Percentiles rank a stretch among this genome's conserved stretches.
phyloP scores from a whole-genome alignment of 1,284 basidiomycete genomes.

The Marasmius fiardii region DNA sequence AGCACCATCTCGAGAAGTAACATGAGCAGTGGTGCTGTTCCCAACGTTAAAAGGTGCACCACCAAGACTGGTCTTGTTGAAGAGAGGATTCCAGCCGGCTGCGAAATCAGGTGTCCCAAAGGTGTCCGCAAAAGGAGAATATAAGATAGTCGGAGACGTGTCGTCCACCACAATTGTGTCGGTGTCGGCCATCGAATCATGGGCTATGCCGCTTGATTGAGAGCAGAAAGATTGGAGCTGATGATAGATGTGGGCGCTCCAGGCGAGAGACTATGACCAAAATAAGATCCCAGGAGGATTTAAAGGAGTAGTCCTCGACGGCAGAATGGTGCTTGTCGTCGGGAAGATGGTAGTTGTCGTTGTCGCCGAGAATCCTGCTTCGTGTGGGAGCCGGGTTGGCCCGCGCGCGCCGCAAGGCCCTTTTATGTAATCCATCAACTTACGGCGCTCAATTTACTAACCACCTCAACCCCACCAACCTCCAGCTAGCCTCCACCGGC shows the following conservation, averaged over 20 bases:
- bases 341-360: background rate
- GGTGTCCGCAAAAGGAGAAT: slow-evolving; percentile 57
- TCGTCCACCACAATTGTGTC: slow-evolving; percentile 59
- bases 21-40: slow-evolving; percentile 54
- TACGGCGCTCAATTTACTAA: too few relatives aligned
- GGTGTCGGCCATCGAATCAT: slow-evolving; percentile 51
- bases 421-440: too few relatives aligned
- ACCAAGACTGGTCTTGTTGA: slow-evolving; percentile 45
- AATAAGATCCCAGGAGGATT: too few relatives aligned
- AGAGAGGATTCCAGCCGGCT: slow-evolving; percentile 68
- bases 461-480: too few relatives aligned
- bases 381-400: too few relatives aligned
- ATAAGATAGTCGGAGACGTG: slow-evolving; percentile 60
- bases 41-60: slow-evolving; percentile 40
- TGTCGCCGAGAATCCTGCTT: background rate
- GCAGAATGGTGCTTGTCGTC: background rate
- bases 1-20: slow-evolving; percentile 55
- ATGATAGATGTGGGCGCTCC: background rate
- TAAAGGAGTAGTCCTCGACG: background rate
- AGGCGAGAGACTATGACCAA: background rate
- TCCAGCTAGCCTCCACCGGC: too few relatives aligned
- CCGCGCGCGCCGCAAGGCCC: too few relatives aligned
- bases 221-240: background rate
- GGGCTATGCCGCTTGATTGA: slow-evolving; percentile 15
- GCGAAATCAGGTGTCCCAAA: slow-evolving; percentile 41